phyloP scores from a whole-genome alignment of 2,329 filamentous ascomycete genomes.

The Hypoxylon sp. region DNA sequence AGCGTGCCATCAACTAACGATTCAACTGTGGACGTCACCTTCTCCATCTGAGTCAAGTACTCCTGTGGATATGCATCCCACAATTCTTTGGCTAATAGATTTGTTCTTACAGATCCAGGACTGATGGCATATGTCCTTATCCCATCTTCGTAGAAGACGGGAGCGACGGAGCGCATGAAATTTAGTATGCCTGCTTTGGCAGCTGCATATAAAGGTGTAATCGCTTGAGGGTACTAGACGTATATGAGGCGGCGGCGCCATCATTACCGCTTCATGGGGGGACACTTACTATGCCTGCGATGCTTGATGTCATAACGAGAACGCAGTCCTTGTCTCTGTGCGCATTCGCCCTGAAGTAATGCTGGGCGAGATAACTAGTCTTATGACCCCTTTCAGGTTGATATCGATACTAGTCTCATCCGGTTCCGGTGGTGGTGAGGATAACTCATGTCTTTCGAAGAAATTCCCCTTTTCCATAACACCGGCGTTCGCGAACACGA shows the following conservation, averaged over 20 bases:
- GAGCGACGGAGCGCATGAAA: conserved; percentile 55
- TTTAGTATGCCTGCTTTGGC: conserved; percentile 55
- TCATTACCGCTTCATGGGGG: neutral
- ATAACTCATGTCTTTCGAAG: conserved; percentile 42
- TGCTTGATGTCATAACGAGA: conserved; percentile 54
- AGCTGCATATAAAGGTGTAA: conserved; percentile 54
- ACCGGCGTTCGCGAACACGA: conserved; percentile 49
- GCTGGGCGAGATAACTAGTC: conserved; percentile 58
- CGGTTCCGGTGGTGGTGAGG: conserved; percentile 47
- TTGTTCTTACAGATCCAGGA: conserved; percentile 54
- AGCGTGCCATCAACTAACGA: conserved; percentile 48
- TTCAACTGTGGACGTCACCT: conserved; percentile 51
- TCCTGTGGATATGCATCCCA: conserved; percentile 54
- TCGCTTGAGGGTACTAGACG: conserved; percentile 50
- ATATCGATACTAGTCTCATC: conserved; percentile 52
- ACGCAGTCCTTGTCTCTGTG: conserved; percentile 43
- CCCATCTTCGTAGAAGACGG: conserved; percentile 47
- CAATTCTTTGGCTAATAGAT: conserved; percentile 49
- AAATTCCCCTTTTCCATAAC: conserved; percentile 47
- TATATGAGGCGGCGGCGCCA: conserved; percentile 16
- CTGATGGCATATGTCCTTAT: conserved; percentile 55
- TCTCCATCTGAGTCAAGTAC: conserved; percentile 52
- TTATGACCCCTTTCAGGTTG: conserved; percentile 57
- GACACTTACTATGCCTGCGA: conserved; percentile 50
- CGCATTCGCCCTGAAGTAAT: conserved; percentile 57